Evolutionary conservation across 2,329 filamentous ascomycete genomes (phyloP).

Genomic region (Xylaria digitata): DNA sequence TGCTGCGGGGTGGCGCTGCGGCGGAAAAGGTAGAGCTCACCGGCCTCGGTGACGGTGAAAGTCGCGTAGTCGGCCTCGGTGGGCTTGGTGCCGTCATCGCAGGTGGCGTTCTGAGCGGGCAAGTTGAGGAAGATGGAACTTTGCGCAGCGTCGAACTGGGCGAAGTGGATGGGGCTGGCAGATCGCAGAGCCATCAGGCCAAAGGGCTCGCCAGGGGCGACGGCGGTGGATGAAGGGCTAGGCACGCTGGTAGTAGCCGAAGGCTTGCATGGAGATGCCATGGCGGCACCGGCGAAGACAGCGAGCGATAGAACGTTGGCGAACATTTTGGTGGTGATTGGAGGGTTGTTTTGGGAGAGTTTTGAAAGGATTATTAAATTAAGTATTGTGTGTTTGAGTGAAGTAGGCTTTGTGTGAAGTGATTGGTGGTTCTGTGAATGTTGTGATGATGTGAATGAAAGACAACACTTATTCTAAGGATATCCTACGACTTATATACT

Average conservation of each 20-base stretch:
- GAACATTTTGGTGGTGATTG: slow-evolving; percentile 42
- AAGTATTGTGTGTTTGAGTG: not conserved
- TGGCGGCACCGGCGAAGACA: slow-evolving; percentile 51
- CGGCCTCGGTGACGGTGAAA: slow-evolving; percentile 60
- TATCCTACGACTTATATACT: slow-evolving; percentile 5
- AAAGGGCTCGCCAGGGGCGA: slow-evolving; percentile 55
- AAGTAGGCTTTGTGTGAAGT: not conserved
- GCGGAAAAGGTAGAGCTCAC: slow-evolving; percentile 62
- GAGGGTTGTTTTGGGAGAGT: not conserved
- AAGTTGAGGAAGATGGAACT: slow-evolving; percentile 59
- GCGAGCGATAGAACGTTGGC: slow-evolving; percentile 66
- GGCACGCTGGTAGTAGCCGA: slow-evolving; percentile 29
- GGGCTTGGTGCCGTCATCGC: slow-evolving; percentile 54
- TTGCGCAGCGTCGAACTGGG: slow-evolving; percentile 57
- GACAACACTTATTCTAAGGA: not conserved
- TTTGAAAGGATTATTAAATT: not conserved
- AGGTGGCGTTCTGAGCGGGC: slow-evolving; percentile 60
- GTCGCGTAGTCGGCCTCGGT: slow-evolving; percentile 55
- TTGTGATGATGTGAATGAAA: slow-evolving; percentile 2
- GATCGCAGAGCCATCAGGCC: slow-evolving; percentile 62
- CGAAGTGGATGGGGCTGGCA: slow-evolving; percentile 61
- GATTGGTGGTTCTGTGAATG: not conserved
- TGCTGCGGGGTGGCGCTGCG: slow-evolving; percentile 58
- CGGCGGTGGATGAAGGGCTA: slow-evolving; percentile 35
- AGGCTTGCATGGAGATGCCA: slow-evolving; percentile 30